Conservation (phyloP, 2,329 filamentous ascomycete species). For the Dendryphion nanum region DNA sequence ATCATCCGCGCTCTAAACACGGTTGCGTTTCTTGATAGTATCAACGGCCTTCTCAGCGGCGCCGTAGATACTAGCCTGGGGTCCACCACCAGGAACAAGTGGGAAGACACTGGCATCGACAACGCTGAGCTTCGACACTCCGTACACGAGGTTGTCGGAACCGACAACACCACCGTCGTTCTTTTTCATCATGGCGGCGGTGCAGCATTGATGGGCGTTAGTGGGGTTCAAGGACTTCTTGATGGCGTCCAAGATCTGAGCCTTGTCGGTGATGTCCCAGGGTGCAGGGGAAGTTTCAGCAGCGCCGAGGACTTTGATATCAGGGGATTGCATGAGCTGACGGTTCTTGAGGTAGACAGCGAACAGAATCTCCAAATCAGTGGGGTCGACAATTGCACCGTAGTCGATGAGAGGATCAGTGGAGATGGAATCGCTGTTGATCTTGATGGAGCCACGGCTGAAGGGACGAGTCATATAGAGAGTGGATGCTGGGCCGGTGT, state of each 20-base stretch:
- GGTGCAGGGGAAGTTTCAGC: slow-evolving; percentile 26
- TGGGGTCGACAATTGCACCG: slow-evolving; percentile 24
- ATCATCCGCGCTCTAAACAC: too few species aligned
- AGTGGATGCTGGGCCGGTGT: slow-evolving; percentile 17
- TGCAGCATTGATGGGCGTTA: slow-evolving; percentile 23
- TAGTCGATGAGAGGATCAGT: slow-evolving; percentile 27
- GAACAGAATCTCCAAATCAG: slow-evolving; percentile 30
- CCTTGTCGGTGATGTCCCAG: slow-evolving; percentile 11
- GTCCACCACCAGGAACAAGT: slow-evolving; percentile 11
- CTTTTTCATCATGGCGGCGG: slow-evolving; percentile 16
- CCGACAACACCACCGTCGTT: slow-evolving; percentile 20
- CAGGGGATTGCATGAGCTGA: slow-evolving; percentile 25
- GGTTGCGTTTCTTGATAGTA: slow-evolving; percentile 5
- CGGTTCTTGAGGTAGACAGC: slow-evolving; percentile 34
- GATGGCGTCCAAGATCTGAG: slow-evolving; percentile 9
- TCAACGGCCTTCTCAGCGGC: slow-evolving; percentile 15
- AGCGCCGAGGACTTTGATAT: slow-evolving; percentile 30
- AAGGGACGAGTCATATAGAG: slow-evolving; percentile 34
- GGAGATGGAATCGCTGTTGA: slow-evolving; percentile 26
- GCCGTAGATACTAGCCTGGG: slow-evolving; percentile 17
- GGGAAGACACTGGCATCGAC: slow-evolving; percentile 25
- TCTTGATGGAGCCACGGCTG: slow-evolving; percentile 32
- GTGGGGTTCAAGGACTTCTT: slow-evolving; percentile 8
- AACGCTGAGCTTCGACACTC: slow-evolving; percentile 17
- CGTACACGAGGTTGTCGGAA: slow-evolving; percentile 15